Evolutionary conservation across 192 early-diverging fungal species (phyloP).

Genomic region (Phycomyces nitens): DNA sequence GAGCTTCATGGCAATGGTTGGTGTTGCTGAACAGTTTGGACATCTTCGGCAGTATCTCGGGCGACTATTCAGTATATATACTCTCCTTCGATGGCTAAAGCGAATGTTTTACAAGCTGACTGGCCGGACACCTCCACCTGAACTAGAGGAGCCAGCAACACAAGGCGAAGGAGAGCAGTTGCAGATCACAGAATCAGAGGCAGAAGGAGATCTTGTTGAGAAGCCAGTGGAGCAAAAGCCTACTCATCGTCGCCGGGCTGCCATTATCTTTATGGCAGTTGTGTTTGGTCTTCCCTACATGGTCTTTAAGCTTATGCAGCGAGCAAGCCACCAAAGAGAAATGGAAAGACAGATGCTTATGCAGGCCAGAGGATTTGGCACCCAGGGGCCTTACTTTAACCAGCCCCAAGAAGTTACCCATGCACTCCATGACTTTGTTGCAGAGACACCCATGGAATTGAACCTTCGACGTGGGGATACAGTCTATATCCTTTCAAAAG

Average conservation of each 20-base stretch:
- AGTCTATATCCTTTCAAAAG: slow-evolving; percentile 83
- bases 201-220: slow-evolving; percentile 29
- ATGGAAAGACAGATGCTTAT: slow-evolving; percentile 36
- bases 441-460: slow-evolving; percentile 77
- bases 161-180: slow-evolving; percentile 22
- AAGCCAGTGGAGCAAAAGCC: slow-evolving; percentile 31
- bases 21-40: slow-evolving; percentile 98
- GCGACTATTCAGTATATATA: slow-evolving; percentile 77
- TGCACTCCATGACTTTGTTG: slow-evolving; percentile 82
- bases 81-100: slow-evolving; percentile 68
- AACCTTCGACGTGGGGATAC: slow-evolving; percentile 82
- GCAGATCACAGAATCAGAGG: slow-evolving; percentile 36
- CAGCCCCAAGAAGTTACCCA: slow-evolving; percentile 73
- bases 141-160: slow-evolving; percentile 73
- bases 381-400: neutral
- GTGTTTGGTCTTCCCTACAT: slow-evolving; percentile 89
- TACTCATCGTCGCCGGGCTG: slow-evolving; percentile 56
- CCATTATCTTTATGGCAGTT: slow-evolving; percentile 81
- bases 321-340: slow-evolving; percentile 37
- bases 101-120: slow-evolving; percentile 60
- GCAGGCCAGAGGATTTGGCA: neutral
- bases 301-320: slow-evolving; percentile 83
- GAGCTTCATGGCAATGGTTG: slow-evolving; percentile 92
- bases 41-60: slow-evolving; percentile 81
- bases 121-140: slow-evolving; percentile 59